Base-by-base conservation (phyloP, 352 stramenopile species). In the Globisporangium yorkense region DNA sequence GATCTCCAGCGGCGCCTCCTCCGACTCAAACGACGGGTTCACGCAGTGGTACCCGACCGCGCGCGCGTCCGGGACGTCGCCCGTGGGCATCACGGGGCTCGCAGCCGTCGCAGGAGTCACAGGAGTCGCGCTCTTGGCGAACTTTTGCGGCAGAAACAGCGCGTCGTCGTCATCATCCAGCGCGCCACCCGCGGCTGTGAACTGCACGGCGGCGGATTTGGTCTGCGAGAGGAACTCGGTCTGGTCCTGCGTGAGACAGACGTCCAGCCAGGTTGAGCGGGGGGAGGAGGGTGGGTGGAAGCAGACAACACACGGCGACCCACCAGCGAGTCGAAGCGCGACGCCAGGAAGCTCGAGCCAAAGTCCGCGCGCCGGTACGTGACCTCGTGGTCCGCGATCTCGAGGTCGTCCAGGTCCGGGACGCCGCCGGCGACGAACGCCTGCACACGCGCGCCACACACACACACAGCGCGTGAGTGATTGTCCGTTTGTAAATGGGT, bases 1-100 rank as follows among this genome's bases (percentile, higher is more conserved):
- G 50, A 87, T 79, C 18, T 76, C 66, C 4, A 62, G 47, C 8
- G 77, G 56, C 33, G 63, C 20, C n/a, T 75, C 68, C n/a, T 67
- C 66, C 1, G 80, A 91, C 69, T 91, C 80, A 50, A 91, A 91
- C 66, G 67, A 82, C 41, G 78, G 80, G 63, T 91, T 91, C 35
- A 91, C 78, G 57, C 80, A 67, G 50, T 66, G 74, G 52, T 84
- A 90, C 18, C 57, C 63, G 13, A 84, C 73, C 4, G 74, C 70
- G n/a, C 37, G 37, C 12, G 71, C 75, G 50, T 84, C 70, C 0
- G 80, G 80, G 1, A 90, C 71, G 41, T 84, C 72, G 59, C 68
- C 75, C 62, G 49, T 80, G 15, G 74, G 75, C 56, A 71, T 67
- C 47, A 21, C 48, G 24, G 21, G 7, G 9, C 20, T 15, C 44